Conservation (phyloP, 192 early-diverging fungal species). For the Chytriomyces sp. region DNA sequence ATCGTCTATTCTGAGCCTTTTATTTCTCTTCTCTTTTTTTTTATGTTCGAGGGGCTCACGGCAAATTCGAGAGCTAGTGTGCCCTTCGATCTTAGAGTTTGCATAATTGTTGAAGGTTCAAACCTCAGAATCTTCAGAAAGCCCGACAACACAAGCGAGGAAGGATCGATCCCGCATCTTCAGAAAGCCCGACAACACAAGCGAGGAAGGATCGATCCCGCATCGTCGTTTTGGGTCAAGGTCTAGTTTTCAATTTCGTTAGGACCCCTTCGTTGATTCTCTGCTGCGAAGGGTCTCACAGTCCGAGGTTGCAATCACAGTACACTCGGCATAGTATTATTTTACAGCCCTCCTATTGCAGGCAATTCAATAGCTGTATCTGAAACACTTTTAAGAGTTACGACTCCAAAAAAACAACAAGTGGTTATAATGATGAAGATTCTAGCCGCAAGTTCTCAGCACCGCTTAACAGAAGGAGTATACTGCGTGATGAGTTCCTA, state of each 20-base stretch:
- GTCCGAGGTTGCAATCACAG: conserved; percentile 28
- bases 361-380: conserved; percentile 33
- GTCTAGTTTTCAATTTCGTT: conserved; percentile 54
- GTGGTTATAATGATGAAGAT: conserved; percentile 84
- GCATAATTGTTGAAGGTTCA: not conserved
- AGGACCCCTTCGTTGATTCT: not conserved
- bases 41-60: no score
- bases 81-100: not conserved
- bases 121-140: not conserved
- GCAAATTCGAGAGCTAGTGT: not conserved
- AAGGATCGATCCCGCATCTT: no score
- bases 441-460: conserved; percentile 88
- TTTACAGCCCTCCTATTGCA: not conserved
- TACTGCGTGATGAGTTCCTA: conserved; percentile 59
- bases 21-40: not conserved
- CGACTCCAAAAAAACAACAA: conserved; percentile 96
- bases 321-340: not conserved
- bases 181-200: no score
- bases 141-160: no score
- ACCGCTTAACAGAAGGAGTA: conserved; percentile 97
- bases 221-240: conserved; percentile 53
- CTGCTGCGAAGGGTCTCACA: conserved; percentile 25
- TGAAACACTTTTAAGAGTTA: conserved; percentile 63
- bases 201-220: conserved; percentile 35
- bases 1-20: not conserved